Base-by-base conservation (phyloP, 768 basidiomycete genomes). In the Cubamyces lactineus region DNA sequence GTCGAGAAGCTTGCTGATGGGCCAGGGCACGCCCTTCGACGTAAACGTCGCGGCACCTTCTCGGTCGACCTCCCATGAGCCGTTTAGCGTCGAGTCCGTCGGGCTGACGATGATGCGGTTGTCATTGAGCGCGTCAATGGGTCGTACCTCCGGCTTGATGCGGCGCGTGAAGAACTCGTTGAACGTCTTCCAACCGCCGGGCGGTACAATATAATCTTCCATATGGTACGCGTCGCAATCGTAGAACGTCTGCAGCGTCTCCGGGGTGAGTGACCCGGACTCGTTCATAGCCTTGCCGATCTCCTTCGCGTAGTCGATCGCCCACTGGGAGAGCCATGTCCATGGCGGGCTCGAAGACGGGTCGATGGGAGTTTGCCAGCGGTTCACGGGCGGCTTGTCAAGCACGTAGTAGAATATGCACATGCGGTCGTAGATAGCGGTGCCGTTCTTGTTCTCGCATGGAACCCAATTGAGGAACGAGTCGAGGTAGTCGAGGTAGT, bases 221-320 rank as follows among this genome's bases (percentile, higher is more conserved):
- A 48, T 48, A 23, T 48, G 47, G 47, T 48, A 48, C 15, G 47
- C 47, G 23, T 48, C 47, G 47, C n/a, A 48, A 11, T 48, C 47
- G 47, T 48, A 26, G 47, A 48, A 48, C 16, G 47, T 48, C 47
- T 48, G 47, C 23, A 48, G 47, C 47, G 47, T 48, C 47, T 48
- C 47, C 21, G n/a, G n/a, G 23, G 47, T 24, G 23, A 48, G 47
- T 11, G 47, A 48, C 23, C 47, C 47, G 21, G 47, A 23, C 21
- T 21, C 23, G 47, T 48, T 48, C 47, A 48, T 48, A 2, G 47
- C 47, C 24, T 48, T 48, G 47, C 47, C 47, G 47, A 48, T 48
- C 47, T 48, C 47, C 24, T 26, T 48, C 47, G 47, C n/a, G 26
- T 48, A 48, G 24, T 48, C 47, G 47, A 48, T 48, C 21, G 21